A percentile compares a stretch with the other conserved stretches of the same genome.
phyloP scores from a whole-genome alignment of 176 grass and related monocot species.

The Juncus effusus region DNA sequence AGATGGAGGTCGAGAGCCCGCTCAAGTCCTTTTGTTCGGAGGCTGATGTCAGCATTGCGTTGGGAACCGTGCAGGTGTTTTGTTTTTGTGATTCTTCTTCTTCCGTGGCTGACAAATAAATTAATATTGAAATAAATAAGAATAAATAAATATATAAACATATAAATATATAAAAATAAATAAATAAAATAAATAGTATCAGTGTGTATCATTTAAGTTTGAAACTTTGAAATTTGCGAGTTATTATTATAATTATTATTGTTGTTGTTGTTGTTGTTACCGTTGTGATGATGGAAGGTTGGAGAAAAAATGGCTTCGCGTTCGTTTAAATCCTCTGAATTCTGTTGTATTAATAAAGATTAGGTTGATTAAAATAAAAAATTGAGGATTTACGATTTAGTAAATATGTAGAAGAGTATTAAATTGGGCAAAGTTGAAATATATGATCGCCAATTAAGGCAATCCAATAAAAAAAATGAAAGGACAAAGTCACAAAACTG shows the following conservation, averaged over 20 bases:
- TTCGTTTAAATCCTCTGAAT: slow-evolving; percentile 33
- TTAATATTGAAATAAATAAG: too few species aligned
- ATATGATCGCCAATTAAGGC: too few species aligned
- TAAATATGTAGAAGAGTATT: neutral
- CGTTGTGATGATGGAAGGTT: slow-evolving; percentile 72
- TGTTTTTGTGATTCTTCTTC: slow-evolving; percentile 20
- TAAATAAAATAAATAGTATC: too few species aligned
- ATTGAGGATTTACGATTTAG: neutral
- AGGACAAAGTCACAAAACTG: neutral
- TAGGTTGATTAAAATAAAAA: slow-evolving; percentile 20
- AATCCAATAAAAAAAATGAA: too few species aligned
- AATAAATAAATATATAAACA: slow-evolving; percentile 8
- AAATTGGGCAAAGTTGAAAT: neutral
- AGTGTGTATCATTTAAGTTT: too few species aligned
- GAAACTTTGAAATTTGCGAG: too few species aligned
- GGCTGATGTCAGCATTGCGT: slow-evolving; percentile 22
- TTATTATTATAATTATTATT: too few species aligned
- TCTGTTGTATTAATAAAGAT: slow-evolving; percentile 29
- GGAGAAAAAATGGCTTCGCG: slow-evolving; percentile 74
- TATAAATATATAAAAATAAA: too few species aligned
- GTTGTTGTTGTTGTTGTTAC: slow-evolving; percentile 5
- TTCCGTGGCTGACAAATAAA: neutral
- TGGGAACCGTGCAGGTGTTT: slow-evolving; percentile 24
- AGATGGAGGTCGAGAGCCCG: slow-evolving; percentile 74
- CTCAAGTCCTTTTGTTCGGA: slow-evolving; percentile 55